Percentiles rank a stretch among this genome's conserved stretches.
These are phyloP conservation scores for Colletotrichum sp. DNA, from an alignment of 2,329 filamentous ascomycete genomes.

Conservation along the genomic window DNA sequence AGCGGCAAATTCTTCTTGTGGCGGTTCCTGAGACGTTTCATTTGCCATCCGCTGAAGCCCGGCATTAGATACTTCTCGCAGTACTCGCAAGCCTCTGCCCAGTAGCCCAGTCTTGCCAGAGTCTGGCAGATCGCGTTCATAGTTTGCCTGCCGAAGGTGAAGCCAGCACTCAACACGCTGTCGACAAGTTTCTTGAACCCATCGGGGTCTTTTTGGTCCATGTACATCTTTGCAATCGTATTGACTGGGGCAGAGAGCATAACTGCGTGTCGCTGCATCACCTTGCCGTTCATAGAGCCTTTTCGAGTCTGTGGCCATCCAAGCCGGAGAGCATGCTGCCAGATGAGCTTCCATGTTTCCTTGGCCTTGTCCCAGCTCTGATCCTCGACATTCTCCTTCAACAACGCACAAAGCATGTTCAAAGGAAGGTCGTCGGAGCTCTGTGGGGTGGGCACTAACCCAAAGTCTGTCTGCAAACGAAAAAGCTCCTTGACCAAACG, in stretches of 20 bases:
- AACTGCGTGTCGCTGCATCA: constrained; percentile 57
- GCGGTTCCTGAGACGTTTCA: constrained; percentile 22
- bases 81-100: constrained; percentile 71
- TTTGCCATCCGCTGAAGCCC: constrained; percentile 77
- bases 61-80: constrained; percentile 83
- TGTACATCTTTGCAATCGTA: constrained; percentile 52
- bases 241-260: constrained; percentile 55
- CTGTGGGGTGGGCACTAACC: constrained; percentile 38
- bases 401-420: constrained; percentile 66
- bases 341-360: constrained; percentile 68
- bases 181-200: constrained; percentile 57
- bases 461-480: constrained; percentile 49
- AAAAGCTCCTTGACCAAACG: constrained; percentile 63
- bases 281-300: not conserved
- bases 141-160: constrained; percentile 74
- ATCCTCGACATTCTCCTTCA: constrained; percentile 68
- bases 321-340: constrained; percentile 54
- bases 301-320: constrained; percentile 36
- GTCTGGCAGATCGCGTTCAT: constrained; percentile 81
- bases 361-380: constrained; percentile 65
- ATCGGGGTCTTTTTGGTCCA: constrained; percentile 42
- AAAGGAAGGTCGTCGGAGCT: constrained; percentile 48
- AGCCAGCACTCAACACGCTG: constrained; percentile 69
- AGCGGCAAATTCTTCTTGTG: constrained; percentile 36
- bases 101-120: constrained; percentile 64